Base-by-base conservation (phyloP, 176 grass and related monocot species). In the Carex scoparia region DNA sequence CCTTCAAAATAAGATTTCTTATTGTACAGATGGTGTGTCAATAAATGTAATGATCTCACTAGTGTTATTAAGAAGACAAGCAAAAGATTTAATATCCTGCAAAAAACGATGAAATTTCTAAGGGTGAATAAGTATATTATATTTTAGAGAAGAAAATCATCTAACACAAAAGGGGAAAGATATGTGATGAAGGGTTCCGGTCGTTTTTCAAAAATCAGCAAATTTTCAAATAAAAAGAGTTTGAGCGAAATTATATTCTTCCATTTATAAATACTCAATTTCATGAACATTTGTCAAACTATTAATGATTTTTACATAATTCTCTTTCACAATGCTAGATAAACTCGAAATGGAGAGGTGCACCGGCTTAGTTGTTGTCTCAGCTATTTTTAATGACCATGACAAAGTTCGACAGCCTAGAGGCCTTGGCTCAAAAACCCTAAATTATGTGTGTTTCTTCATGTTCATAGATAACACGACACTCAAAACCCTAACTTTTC, bases 321-420 rank as follows among this genome's bases (percentile, higher is more conserved):
- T 78, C 10, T 78, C 28, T 56, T 78, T 54, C 48, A 57, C 51
- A 35, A 19, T 86, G 58, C 54, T 88, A 99, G 96, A 95, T 69
- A 94, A 72, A 69, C 70, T 87, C 55, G 89, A 88, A 4, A 99
- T 99, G 96, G 85, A 94, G 23, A 84, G 66, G 10, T 95, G 93
- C 88, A 67, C 19, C 5, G 93, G 89, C 54, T 54, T 95, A 68
- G 96, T 94, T 40, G 85, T 99, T 6, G 89, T 70, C 28, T 95
- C 93, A n/a, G 93, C 93, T n/a, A 88, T 99, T 71, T 83, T 95
- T 18, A 87, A 89, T 72, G 87, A 99, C 87, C 63, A 99, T 40
- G 93, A 99, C 87, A 99, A 99, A 88, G 89, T 99, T 84, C 91
- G 96, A 55, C 96, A 99, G 33, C 93, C 93, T 1, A 92, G 80